A percentile compares a stretch with the other conserved stretches of the same genome.
Evolutionary conservation across 345 rosid species (phyloP).

Genomic region (Moringa oleifera): DNA sequence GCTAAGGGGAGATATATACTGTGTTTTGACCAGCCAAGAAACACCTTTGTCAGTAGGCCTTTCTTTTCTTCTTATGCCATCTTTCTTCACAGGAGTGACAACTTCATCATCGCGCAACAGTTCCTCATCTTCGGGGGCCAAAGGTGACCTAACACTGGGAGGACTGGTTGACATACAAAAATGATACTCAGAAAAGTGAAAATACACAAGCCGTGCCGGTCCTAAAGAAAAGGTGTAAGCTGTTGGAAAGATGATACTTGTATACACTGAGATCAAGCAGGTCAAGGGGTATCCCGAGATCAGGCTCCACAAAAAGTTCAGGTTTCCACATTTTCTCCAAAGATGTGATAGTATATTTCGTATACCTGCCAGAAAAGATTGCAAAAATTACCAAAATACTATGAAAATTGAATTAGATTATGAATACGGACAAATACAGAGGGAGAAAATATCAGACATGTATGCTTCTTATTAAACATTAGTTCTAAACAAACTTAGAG

Average conservation of each 20-base stretch:
- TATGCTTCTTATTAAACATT: not conserved
- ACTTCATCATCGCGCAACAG: constrained; percentile 81
- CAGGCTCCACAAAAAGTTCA: constrained; percentile 84
- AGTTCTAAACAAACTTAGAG: too few species aligned
- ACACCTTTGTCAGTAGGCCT: constrained; percentile 95
- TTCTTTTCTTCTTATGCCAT: constrained; percentile 83
- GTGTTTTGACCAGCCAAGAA: constrained; percentile 96
- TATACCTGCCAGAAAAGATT: constrained; percentile 47
- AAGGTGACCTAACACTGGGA: constrained; percentile 53
- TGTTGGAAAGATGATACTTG: constrained; percentile 48
- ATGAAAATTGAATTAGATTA: not conserved
- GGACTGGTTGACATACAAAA: constrained; percentile 39
- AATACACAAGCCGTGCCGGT: constrained; percentile 1
- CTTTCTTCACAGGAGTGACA: constrained; percentile 71
- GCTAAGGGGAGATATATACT: constrained; percentile 86
- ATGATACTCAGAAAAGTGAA: constrained; percentile 11
- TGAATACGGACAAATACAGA: constrained; percentile 4
- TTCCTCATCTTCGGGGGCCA: constrained; percentile 92
- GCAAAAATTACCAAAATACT: constrained; percentile 4
- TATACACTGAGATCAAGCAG: constrained; percentile 92
- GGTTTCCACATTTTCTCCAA: constrained; percentile 92
- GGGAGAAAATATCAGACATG: not conserved
- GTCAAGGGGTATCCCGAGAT: constrained; percentile 97
- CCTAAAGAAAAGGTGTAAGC: constrained; percentile 7
- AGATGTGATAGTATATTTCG: constrained; percentile 81